phyloP scores from a whole-genome alignment of 495 filamentous ascomycete genomes.

The Collariella sp. region DNA sequence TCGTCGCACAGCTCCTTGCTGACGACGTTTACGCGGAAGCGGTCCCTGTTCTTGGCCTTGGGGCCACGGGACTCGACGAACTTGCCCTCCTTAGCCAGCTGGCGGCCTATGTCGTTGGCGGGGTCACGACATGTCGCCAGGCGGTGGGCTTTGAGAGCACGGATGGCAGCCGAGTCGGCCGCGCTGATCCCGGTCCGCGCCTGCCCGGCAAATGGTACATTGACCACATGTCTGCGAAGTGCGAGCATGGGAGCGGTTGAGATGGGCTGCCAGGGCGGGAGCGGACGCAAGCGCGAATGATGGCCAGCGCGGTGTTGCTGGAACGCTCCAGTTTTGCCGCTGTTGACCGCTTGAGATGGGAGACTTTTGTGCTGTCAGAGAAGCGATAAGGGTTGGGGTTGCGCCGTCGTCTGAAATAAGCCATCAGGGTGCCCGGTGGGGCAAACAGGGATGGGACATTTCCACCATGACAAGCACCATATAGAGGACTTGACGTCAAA shows the following conservation, averaged over 20 bases:
- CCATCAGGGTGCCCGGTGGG: no score
- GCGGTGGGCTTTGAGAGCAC: not conserved
- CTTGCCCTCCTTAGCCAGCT: not conserved
- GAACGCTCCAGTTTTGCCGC: not conserved
- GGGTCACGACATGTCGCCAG: not conserved
- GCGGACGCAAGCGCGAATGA: no score
- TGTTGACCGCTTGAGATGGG: not conserved
- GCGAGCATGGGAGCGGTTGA: slow-evolving; percentile 2
- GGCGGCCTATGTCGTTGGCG: not conserved
- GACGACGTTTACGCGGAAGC: slow-evolving; percentile 43
- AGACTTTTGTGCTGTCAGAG: not conserved
- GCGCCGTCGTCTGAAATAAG: not conserved
- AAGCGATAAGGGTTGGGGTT: slow-evolving; percentile 2
- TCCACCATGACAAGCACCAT: no score
- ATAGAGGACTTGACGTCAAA: no score
- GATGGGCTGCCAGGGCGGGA: not conserved
- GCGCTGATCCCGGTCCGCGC: no score
- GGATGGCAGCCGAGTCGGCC: no score
- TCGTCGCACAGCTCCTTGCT: slow-evolving; percentile 50
- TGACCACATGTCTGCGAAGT: slow-evolving; percentile 4
- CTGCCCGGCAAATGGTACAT: not conserved
- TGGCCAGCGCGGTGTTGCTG: no score
- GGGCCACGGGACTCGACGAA: not conserved
- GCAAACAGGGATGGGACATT: no score
- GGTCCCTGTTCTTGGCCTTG: slow-evolving; percentile 5